Base-by-base conservation (phyloP, 108 stramenopile genomes). In the Cyclotella sp. region DNA sequence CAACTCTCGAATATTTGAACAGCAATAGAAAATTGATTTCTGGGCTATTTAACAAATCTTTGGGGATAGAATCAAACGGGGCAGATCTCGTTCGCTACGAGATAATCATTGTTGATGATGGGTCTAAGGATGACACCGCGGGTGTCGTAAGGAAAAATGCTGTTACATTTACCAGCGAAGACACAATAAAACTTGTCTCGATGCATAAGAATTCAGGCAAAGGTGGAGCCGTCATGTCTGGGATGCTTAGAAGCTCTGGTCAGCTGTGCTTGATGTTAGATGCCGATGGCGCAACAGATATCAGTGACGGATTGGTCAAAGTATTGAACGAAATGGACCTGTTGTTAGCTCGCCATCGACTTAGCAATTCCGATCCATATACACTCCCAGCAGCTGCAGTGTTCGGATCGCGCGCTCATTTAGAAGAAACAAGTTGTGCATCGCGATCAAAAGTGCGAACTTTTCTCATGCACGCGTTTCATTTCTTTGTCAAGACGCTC, bases 211-310 rank as follows among this genome's bases (percentile, higher is more conserved):
- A 90, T 68, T 75, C 70, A 26, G 90, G 90, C 41, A 90, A 90
- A 68, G 90, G 88, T 21, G 94, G 86, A 0, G 94, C 94, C 9
- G 91, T 95, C 1, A 87, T 87, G 74, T 82, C 84, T 3, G 92
- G 94, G 18, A 91, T 95, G 91, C 26, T 87, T 21, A 49, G 60
- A 19, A 84, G 89, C 21, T 65, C 65, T 9, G 91, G 89, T 30
- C 51, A 75, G 57, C 87, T 88, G 41, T 80, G 80, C 39, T 80
- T 95, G 26, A 93, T 93, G 91, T 70, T 91, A 18, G 94, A 93
- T 84, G 94, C 94, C 12, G 94, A 95, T 76, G 94, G 94, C 39
- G 94, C 94, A 16, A 95, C 94, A 9, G 86, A 88, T 46, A 93
- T 95, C 54, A 84, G 82, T 45, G 84, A 83, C 55, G 89, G 91